Conservation (phyloP, 768 basidiomycete genomes). For the Psilocybe cyanescens region DNA sequence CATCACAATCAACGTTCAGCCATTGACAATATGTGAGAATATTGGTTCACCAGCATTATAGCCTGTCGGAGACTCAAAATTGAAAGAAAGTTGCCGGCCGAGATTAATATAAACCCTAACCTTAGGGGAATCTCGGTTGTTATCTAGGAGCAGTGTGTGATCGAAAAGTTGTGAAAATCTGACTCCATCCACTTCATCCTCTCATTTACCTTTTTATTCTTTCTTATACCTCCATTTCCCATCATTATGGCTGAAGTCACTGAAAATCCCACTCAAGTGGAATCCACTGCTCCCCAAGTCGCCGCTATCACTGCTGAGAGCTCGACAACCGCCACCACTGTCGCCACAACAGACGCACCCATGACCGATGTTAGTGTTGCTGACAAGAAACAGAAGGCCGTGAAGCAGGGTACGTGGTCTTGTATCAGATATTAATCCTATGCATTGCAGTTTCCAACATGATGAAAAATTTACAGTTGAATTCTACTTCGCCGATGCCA, state of each 20-base stretch:
- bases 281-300: conserved; percentile 9
- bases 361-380: conserved; percentile 34
- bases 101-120: conserved; percentile 15
- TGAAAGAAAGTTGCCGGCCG: neutral
- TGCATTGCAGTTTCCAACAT: neutral
- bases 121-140: conserved; percentile 6
- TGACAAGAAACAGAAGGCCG: conserved; percentile 50
- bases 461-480: conserved; percentile 60
- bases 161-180: conserved; percentile 23
- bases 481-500: conserved; percentile 97
- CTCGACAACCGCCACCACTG: conserved; percentile 17
- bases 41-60: no score
- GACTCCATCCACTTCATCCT: conserved; percentile 15
- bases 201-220: conserved; percentile 13
- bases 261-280: conserved; percentile 23
- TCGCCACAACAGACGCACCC: conserved; percentile 17
- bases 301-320: conserved; percentile 7
- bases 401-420: conserved; percentile 53
- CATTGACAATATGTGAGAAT: no score
- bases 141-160: conserved; percentile 7
- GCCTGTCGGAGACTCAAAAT: no score
- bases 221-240: neutral
- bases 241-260: conserved; percentile 30
- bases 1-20: no score
- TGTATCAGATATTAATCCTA: neutral